These are phyloP conservation scores for Thalassiosira oceanica DNA, from an alignment of 352 stramenopile species.

Conservation along the genomic window DNA sequence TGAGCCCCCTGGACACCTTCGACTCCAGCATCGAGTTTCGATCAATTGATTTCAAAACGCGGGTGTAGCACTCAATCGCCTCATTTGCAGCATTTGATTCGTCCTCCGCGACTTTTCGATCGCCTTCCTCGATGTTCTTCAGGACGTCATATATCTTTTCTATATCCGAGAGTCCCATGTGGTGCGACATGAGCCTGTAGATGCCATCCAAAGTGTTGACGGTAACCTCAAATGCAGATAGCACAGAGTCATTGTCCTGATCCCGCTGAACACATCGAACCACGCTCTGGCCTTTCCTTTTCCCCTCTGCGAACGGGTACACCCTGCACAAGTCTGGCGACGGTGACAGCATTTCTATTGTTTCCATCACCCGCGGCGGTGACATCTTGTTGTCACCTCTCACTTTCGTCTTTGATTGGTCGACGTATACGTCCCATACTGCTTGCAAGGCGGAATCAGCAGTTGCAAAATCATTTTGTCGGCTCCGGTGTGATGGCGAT, in stretches of 20 bases:
- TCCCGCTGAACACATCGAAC: conserved; percentile 63
- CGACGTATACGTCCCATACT: conserved; percentile 72
- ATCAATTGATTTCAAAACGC: too few species aligned
- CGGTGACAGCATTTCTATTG: conserved; percentile 62
- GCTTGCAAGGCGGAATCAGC: too few species aligned
- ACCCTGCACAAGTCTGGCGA: conserved; percentile 22
- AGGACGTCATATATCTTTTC: background rate
- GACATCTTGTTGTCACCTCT: conserved; percentile 47
- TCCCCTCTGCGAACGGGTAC: conserved; percentile 31
- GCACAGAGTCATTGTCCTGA: conserved; percentile 17
- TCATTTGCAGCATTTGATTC: conserved; percentile 69
- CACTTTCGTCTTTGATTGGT: conserved; percentile 55
- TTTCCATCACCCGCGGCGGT: conserved; percentile 52
- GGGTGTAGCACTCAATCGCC: too few species aligned
- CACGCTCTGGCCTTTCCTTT: conserved; percentile 57
- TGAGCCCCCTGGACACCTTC: conserved; percentile 49
- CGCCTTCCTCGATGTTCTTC: conserved; percentile 10
- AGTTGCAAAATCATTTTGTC: too few species aligned
- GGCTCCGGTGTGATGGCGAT: too few species aligned
- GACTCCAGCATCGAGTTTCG: conserved; percentile 58
- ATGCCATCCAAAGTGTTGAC: conserved; percentile 79
- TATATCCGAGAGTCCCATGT: conserved; percentile 38
- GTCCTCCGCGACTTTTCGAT: conserved; percentile 54
- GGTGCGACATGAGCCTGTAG: conserved; percentile 69
- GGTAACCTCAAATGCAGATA: conserved; percentile 59